Conservation (phyloP, 768 basidiomycete species). For the Lactarius hatsudake region DNA sequence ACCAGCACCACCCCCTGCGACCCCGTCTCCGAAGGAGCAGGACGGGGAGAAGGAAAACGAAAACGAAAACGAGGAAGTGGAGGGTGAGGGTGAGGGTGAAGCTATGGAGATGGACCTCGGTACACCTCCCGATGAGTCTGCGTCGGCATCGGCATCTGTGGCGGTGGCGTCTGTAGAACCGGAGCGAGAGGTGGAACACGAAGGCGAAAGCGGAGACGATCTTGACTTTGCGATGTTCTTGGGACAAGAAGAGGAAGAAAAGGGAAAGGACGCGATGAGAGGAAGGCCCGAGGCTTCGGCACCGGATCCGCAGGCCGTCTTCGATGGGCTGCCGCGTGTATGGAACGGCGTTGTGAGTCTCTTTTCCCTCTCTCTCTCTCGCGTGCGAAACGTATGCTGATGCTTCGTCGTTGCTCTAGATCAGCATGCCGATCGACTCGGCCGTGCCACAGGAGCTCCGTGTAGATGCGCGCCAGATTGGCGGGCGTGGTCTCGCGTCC, state of each 20-base stretch:
- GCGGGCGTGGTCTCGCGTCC: constrained; percentile 58
- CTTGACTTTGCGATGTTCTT: constrained; percentile 89
- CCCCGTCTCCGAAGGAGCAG: constrained; percentile 18
- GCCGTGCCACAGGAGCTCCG: constrained; percentile 62
- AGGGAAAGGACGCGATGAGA: constrained; percentile 8
- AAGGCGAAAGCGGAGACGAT: constrained; percentile 50
- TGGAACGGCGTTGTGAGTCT: constrained; percentile 72
- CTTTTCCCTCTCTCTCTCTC: background rate
- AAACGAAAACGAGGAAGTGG: constrained; percentile 68
- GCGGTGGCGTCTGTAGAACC: background rate
- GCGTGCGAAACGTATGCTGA: constrained; percentile 22
- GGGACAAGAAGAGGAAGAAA: constrained; percentile 45
- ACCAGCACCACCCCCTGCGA: constrained; percentile 31
- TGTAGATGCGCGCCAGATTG: constrained; percentile 74
- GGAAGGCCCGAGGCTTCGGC: constrained; percentile 14
- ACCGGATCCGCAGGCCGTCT: constrained; percentile 34
- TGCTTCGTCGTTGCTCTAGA: constrained; percentile 40
- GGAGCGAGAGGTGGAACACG: constrained; percentile 30
- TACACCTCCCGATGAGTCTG: constrained; percentile 12
- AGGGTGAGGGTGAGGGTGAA: background rate
- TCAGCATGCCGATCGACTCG: constrained; percentile 79
- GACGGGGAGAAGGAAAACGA: constrained; percentile 45
- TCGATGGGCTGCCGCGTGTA: constrained; percentile 58
- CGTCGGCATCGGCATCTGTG: background rate
- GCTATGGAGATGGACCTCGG: constrained; percentile 10